A percentile compares a stretch with the other conserved stretches of the same genome.
Evolutionary conservation across 768 basidiomycete species (phyloP).

Genomic region (Calocybe cyanea): DNA sequence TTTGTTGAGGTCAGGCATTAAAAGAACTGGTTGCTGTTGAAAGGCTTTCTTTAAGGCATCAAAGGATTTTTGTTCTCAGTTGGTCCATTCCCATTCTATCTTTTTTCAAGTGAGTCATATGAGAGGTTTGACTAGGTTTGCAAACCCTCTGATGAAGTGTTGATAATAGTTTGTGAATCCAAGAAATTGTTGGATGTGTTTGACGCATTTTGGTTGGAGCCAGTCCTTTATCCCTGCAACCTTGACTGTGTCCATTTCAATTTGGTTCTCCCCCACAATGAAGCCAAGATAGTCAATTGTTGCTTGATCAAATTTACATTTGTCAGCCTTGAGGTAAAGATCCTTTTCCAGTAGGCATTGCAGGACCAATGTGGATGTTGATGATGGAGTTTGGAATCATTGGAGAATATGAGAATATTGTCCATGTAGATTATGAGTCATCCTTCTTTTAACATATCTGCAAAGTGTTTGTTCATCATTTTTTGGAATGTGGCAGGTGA

Average conservation of each 20-base stretch:
- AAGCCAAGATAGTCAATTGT: slow-evolving; percentile 28
- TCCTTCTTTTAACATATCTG: slow-evolving; percentile 23
- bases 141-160: slow-evolving; percentile 29
- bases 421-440: slow-evolving; percentile 37
- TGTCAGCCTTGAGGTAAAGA: slow-evolving; percentile 30
- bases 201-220: slow-evolving; percentile 28
- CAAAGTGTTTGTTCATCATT: slow-evolving; percentile 39
- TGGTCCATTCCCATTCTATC: slow-evolving; percentile 22
- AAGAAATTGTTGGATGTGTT: slow-evolving; percentile 34
- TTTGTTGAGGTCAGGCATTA: slow-evolving; percentile 8
- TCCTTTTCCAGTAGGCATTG: slow-evolving; percentile 19
- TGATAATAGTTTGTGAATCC: slow-evolving; percentile 39
- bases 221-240: slow-evolving; percentile 32
- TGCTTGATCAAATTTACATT: slow-evolving; percentile 26
- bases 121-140: slow-evolving; percentile 23
- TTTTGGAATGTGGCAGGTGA: slow-evolving; percentile 31
- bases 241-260: slow-evolving; percentile 37
- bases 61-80: slow-evolving; percentile 21
- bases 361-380: slow-evolving; percentile 17
- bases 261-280: slow-evolving; percentile 20
- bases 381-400: slow-evolving; percentile 18
- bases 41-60: slow-evolving; percentile 23
- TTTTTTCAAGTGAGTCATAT: slow-evolving; percentile 24
- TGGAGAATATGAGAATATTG: slow-evolving; percentile 37
- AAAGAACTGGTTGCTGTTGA: slow-evolving; percentile 21